Conservation (phyloP, 192 early-diverging fungal species). For the Tieghemiomyces parasiticus region DNA sequence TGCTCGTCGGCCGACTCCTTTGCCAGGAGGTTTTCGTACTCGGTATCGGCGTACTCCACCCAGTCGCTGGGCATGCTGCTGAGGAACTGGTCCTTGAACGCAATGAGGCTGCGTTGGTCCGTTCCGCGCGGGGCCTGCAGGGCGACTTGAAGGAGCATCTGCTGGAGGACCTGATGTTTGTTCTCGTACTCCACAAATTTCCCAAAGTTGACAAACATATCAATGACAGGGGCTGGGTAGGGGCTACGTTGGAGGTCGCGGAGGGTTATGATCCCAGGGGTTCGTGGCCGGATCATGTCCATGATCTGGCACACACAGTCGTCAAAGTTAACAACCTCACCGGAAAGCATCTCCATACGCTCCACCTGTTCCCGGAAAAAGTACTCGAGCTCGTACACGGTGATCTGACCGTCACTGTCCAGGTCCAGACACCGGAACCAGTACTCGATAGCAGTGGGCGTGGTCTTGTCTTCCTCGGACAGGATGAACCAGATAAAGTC, state of each 20-base stretch:
- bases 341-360: conserved; percentile 38
- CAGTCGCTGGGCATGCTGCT: conserved; percentile 26
- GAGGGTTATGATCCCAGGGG: conserved; percentile 26
- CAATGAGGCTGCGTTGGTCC: conserved; percentile 24
- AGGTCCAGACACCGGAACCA: conserved; percentile 92
- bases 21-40: conserved; percentile 27
- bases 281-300: conserved; percentile 25
- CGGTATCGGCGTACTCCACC: conserved; percentile 31
- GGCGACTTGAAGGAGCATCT: conserved; percentile 27
- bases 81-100: conserved; percentile 27
- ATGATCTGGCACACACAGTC: conserved; percentile 33
- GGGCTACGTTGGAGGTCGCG: conserved; percentile 25
- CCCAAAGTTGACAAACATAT: conserved; percentile 30
- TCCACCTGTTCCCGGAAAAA: conserved; percentile 76
- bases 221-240: conserved; percentile 26
- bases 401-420: conserved; percentile 76
- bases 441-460: conserved; percentile 44
- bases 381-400: conserved; percentile 68
- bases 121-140: conserved; percentile 23
- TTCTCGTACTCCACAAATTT: conserved; percentile 31
- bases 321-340: conserved; percentile 27
- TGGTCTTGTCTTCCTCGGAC: conserved; percentile 66
- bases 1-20: conserved; percentile 21
- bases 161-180: conserved; percentile 26
- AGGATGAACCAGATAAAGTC: conserved; percentile 82